Evolutionary conservation across 768 basidiomycete genomes (phyloP), one percentile per base, ranked within the genome.

Genomic region (Hypholoma fasciculare): DNA sequence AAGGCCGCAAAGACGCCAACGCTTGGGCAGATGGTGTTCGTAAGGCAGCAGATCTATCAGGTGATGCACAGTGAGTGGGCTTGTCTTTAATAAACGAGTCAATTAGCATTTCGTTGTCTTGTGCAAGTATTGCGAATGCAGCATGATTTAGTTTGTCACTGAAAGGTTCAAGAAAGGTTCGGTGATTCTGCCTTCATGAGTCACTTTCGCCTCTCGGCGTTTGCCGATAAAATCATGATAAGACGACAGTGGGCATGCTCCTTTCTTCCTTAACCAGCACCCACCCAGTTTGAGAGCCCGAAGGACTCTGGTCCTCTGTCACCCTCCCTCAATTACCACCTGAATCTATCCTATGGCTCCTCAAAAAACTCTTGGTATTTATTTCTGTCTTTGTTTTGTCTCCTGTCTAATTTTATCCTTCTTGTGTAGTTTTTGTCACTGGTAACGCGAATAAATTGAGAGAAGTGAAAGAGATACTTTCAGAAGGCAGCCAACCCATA

Each of bases 401-500:
- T 43, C 56, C 14, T 2, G 23, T 49, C 42, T n/a, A 49, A 49
- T 53, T 16, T 26, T 9, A 54, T 19, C 52, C 26, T 48, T 43
- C 8, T 37, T 27, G 6, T 37, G 14, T 19, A 96, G 95, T 90
- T 23, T 97, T 98, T 71, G 94, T 98, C 16, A 98, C 96, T 0
- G 93, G 95, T 26, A 98, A 98, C 69, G 83, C 87, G 17, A 94
- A 95, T 78, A 98, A 98, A 72, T 78, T 98, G 26, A 82, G 79
- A 58, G 96, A 98, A 75, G 94, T 96, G 59, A 84, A 85, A 65
- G 83, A 84, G 34, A 98, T 98, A 68, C 80, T 98, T 16, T 82
- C 81, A 0, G 75, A 83, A 13, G 85, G 85, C 4, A 67, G 74
- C 14, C 71, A 79, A n/a, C 83, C 88, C 8, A 83, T 98, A 63